These are phyloP conservation scores for Macadamia integrifolia DNA, from an alignment of 164 flowering plant genomes.

Conservation along the genomic window DNA sequence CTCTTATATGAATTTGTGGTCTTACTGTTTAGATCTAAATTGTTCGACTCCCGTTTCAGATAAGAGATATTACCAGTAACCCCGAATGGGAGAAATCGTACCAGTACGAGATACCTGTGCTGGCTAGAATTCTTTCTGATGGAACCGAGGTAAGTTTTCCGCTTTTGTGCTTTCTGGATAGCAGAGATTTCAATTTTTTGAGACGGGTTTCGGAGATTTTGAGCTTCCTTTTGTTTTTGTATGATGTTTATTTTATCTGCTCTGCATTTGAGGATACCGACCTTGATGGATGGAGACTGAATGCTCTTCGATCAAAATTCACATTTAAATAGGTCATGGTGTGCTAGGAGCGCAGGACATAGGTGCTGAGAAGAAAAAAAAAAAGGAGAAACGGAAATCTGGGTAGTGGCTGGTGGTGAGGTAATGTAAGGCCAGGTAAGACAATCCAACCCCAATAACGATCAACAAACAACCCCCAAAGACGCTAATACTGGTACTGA, in stretches of 20 bases:
- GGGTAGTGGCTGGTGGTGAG: too few species aligned
- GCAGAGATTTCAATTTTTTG: not conserved
- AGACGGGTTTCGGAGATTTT: conserved; percentile 5
- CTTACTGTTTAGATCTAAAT: not conserved
- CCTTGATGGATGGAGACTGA: too few species aligned
- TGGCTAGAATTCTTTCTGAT: conserved; percentile 70
- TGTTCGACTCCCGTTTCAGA: conserved; percentile 22
- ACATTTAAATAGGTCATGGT: too few species aligned
- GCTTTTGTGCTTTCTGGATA: conserved; percentile 6
- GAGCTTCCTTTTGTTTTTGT: not conserved
- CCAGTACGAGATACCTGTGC: conserved; percentile 93
- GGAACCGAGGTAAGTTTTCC: conserved; percentile 70
- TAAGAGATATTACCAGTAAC: conserved; percentile 78
- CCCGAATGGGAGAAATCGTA: conserved; percentile 83
- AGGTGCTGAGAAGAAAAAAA: too few species aligned
- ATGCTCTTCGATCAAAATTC: too few species aligned
- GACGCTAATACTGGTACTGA: too few species aligned
- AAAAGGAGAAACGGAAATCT: too few species aligned
- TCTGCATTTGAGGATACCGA: too few species aligned
- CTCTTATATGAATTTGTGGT: not conserved
- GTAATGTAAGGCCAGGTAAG: too few species aligned
- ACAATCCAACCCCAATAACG: too few species aligned
- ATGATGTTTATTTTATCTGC: not conserved
- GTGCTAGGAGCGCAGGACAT: too few species aligned
- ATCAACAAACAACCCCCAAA: too few species aligned